Conservation (phyloP, 805 yeast species). For the Saturnispora saitoi region DNA sequence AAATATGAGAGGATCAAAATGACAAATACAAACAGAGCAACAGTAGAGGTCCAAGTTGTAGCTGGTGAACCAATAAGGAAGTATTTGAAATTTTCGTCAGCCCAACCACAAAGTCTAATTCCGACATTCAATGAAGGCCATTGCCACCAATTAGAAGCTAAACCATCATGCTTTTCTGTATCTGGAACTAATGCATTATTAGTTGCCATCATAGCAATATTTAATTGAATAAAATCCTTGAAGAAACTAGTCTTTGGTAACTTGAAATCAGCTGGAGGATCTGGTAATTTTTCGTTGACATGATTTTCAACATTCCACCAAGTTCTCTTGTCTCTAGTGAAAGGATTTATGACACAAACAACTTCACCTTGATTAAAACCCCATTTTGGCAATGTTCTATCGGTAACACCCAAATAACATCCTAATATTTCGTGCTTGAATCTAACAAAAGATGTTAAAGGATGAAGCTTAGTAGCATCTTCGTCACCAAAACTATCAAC, state of each 20-base stretch:
- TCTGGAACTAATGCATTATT: slow-evolving; percentile 79
- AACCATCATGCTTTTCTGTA: slow-evolving; percentile 58
- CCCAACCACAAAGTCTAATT: slow-evolving; percentile 70
- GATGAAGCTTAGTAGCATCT: slow-evolving; percentile 47
- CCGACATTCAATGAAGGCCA: slow-evolving; percentile 81
- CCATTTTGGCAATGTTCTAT: slow-evolving; percentile 66
- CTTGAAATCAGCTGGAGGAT: slow-evolving; percentile 51
- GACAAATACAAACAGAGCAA: slow-evolving; percentile 48
- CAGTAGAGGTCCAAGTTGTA: slow-evolving; percentile 66
- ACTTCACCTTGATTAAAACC: slow-evolving; percentile 87
- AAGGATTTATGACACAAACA: slow-evolving; percentile 62
- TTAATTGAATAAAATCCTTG: slow-evolving; percentile 66
- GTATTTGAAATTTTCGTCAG: slow-evolving; percentile 47
- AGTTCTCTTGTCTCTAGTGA: slow-evolving; percentile 68
- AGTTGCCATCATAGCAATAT: slow-evolving; percentile 83
- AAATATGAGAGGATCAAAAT: slow-evolving; percentile 36
- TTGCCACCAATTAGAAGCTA: slow-evolving; percentile 75
- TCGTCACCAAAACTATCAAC: slow-evolving; percentile 54
- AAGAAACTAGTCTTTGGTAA: slow-evolving; percentile 70
- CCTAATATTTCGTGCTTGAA: slow-evolving; percentile 53
- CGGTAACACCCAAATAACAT: slow-evolving; percentile 73
- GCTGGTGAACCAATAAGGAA: slow-evolving; percentile 71
- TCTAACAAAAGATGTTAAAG: slow-evolving; percentile 69
- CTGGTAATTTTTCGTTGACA: slow-evolving; percentile 47
- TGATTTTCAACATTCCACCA: slow-evolving; percentile 86